Evolutionary conservation across 768 basidiomycete genomes (phyloP).

Genomic region (Lactifluus piperatus): DNA sequence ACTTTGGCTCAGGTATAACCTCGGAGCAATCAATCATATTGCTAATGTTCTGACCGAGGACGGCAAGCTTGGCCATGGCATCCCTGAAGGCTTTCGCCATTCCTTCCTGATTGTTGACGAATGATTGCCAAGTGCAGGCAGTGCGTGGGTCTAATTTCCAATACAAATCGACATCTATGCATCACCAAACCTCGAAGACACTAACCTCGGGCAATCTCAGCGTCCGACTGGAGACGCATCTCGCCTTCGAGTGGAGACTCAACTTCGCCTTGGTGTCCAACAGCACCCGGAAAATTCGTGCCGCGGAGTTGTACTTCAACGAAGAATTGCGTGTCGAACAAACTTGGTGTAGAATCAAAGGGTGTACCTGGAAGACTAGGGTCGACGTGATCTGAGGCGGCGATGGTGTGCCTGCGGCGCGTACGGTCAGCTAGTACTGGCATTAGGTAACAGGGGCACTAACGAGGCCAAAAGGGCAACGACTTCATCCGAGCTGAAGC

Average conservation of each 20-base stretch:
- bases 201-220: conserved; percentile 20
- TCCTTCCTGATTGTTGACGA: conserved; percentile 25
- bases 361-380: conserved; percentile 29
- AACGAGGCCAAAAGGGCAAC: conserved; percentile 30
- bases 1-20: conserved; percentile 32
- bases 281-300: not conserved
- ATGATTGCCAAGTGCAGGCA: conserved; percentile 40
- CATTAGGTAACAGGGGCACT: conserved; percentile 19
- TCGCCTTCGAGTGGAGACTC: not conserved
- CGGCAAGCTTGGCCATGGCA: conserved; percentile 37
- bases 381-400: conserved; percentile 21
- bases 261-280: not conserved
- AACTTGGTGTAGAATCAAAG: conserved; percentile 32
- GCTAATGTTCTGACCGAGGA: conserved; percentile 33
- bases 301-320: conserved; percentile 22
- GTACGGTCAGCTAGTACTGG: conserved; percentile 12
- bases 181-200: not conserved
- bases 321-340: conserved; percentile 25
- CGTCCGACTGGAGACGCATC: conserved; percentile 4
- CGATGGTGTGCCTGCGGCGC: conserved; percentile 17
- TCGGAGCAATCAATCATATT: conserved; percentile 37
- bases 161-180: not conserved
- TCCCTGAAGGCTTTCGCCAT: conserved; percentile 29
- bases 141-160: conserved; percentile 33
- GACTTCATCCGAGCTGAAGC: conserved; percentile 29